Conservation (phyloP, 176 grass and related monocot genomes). For the Aegilops longissima region DNA sequence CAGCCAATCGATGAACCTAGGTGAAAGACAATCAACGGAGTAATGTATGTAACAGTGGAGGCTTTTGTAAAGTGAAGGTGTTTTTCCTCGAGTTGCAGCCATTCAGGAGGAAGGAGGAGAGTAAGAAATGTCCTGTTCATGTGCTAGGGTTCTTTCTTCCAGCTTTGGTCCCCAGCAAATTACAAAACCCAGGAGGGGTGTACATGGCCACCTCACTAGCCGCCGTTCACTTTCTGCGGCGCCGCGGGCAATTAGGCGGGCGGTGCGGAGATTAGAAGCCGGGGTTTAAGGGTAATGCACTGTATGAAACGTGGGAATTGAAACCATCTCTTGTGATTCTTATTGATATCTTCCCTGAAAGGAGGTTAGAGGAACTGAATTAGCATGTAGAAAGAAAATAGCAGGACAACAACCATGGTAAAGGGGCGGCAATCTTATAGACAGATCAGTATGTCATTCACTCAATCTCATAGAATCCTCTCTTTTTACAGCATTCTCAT, state of each 20-base stretch:
- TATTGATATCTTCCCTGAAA: neutral
- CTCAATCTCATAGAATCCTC: too few relatives aligned
- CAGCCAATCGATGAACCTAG: constrained; percentile 30
- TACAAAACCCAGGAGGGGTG: constrained; percentile 14
- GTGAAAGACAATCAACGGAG: neutral
- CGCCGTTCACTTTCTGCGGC: constrained; percentile 29
- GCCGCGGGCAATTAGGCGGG: neutral
- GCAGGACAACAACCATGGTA: neutral
- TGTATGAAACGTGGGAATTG: neutral
- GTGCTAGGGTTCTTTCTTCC: neutral
- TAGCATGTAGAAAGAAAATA: neutral
- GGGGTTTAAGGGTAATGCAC: neutral
- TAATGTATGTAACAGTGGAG: neutral
- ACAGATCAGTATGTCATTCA: neutral
- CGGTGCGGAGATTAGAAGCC: neutral
- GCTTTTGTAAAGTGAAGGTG: neutral
- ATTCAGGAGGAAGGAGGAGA: constrained; percentile 25
- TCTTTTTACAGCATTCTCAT: too few relatives aligned
- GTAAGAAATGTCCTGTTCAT: constrained; percentile 24
- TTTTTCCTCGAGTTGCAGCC: constrained; percentile 1
- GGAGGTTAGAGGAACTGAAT: neutral
- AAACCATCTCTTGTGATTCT: neutral
- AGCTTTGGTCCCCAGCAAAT: constrained; percentile 36
- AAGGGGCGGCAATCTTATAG: neutral
- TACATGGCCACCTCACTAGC: constrained; percentile 16